phyloP scores from a whole-genome alignment of 345 rosid genomes.

The Xanthoceras sorbifolium region DNA sequence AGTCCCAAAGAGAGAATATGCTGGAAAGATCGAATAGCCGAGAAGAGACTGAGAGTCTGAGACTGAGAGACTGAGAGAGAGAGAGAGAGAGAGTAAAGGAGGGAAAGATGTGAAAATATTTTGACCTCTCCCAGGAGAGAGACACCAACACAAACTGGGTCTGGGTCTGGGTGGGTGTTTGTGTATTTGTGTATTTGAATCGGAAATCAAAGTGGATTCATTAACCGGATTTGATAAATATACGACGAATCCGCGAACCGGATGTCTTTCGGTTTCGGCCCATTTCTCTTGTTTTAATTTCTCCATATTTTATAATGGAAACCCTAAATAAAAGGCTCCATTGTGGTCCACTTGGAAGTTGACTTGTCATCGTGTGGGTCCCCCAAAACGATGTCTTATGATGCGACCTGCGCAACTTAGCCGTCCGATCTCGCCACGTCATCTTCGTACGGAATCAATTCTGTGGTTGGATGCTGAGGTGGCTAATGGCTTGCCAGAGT shows the following conservation, averaged over 20 bases:
- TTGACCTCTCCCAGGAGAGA: conserved; percentile 31
- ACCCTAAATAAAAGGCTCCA: conserved; percentile 2
- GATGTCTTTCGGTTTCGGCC: conserved; percentile 10
- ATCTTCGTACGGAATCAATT: neutral
- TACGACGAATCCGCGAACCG: conserved; percentile 35
- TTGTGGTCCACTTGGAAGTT: neutral
- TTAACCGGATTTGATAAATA: conserved; percentile 49
- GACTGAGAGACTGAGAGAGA: too few species aligned
- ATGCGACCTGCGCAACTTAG: neutral
- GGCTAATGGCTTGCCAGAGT: conserved; percentile 10
- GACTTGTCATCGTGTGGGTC: neutral
- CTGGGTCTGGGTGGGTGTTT: neutral
- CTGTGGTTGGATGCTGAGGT: neutral
- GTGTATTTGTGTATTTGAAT: conserved; percentile 23
- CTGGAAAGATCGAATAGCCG: neutral
- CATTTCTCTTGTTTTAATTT: neutral
- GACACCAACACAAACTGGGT: neutral
- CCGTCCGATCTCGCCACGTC: conserved; percentile 9
- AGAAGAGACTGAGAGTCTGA: conserved; percentile 5
- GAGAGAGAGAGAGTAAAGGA: conserved; percentile 26
- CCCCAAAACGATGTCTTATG: too few species aligned
- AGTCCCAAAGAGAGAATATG: neutral
- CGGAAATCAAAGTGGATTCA: conserved; percentile 12
- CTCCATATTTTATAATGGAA: neutral
- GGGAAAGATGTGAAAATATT: conserved; percentile 31